A percentile compares a stretch with the other conserved stretches of the same genome.
Evolutionary conservation across 306 rosid species (phyloP).

Genomic region (Rubus idaeus): DNA sequence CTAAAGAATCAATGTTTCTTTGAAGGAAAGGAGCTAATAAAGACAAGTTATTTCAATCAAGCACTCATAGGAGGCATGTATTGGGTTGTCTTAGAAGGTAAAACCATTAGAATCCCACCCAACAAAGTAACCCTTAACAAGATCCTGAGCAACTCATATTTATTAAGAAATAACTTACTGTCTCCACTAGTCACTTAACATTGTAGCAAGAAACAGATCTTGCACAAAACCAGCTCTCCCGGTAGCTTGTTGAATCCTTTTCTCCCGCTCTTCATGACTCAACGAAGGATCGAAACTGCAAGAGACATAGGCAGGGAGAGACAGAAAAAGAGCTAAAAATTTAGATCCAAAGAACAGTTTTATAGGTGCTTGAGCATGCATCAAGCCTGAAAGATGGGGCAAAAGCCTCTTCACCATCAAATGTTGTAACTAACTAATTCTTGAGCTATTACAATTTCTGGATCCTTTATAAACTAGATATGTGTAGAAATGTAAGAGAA

Average conservation of each 20-base stretch:
- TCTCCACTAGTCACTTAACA: slow-evolving; percentile 54
- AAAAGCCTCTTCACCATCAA: slow-evolving; percentile 8
- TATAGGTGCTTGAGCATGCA: neutral
- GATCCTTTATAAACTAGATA: neutral
- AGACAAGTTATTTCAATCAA: slow-evolving; percentile 33
- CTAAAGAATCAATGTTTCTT: slow-evolving; percentile 18
- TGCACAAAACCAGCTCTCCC: slow-evolving; percentile 91
- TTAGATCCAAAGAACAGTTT: slow-evolving; percentile 10
- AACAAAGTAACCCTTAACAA: slow-evolving; percentile 30
- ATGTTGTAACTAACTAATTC: neutral
- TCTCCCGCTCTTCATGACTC: slow-evolving; percentile 83
- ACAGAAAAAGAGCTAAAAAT: slow-evolving; percentile 6
- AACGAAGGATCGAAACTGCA: slow-evolving; percentile 87
- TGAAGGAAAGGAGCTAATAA: slow-evolving; percentile 29
- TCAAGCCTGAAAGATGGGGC: slow-evolving; percentile 13
- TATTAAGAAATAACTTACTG: slow-evolving; percentile 32
- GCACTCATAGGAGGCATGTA: slow-evolving; percentile 30
- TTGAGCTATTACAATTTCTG: neutral
- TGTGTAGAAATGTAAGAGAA: neutral
- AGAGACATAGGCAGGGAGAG: slow-evolving; percentile 1
- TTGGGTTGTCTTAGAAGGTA: slow-evolving; percentile 18
- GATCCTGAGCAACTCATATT: slow-evolving; percentile 35
- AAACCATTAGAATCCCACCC: slow-evolving; percentile 36
- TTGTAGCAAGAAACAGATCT: slow-evolving; percentile 71
- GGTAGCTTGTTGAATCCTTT: slow-evolving; percentile 70